Evolutionary conservation across 2,329 filamentous ascomycete genomes (phyloP).

Genomic region (Elsinoe batatas): DNA sequence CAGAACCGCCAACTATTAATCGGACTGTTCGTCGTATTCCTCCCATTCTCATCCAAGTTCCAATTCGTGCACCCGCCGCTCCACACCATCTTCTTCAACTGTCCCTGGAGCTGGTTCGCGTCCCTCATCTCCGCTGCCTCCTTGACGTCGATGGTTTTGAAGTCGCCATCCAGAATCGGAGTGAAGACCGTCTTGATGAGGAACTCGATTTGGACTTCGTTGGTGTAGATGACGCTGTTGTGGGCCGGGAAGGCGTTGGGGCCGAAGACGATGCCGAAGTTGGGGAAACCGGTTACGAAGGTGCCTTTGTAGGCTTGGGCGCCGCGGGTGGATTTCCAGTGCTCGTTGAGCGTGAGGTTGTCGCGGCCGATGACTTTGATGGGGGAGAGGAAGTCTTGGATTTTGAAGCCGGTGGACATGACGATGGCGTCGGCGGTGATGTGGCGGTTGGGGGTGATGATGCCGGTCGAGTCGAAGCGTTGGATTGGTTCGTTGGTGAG

Average conservation of each 20-base stretch:
- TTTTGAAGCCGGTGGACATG: constrained; percentile 29
- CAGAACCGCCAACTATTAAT: constrained; percentile 9
- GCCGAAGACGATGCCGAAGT: constrained; percentile 20
- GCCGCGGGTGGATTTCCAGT: constrained; percentile 50
- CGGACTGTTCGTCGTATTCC: constrained; percentile 10
- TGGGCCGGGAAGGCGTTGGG: constrained; percentile 26
- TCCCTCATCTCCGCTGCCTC: constrained; percentile 25
- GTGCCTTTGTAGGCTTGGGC: constrained; percentile 52
- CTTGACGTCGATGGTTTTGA: constrained; percentile 30
- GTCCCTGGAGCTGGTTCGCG: constrained; percentile 24
- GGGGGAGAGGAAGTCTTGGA: constrained; percentile 27
- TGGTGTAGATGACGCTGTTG: constrained; percentile 16
- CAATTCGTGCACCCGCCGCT: constrained; percentile 8
- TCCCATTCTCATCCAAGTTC: constrained; percentile 5
- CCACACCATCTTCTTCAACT: constrained; percentile 11
- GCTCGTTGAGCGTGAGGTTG: constrained; percentile 18
- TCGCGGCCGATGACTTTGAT: constrained; percentile 25
- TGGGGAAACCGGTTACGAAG: constrained; percentile 37
- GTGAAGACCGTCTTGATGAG: constrained; percentile 23
- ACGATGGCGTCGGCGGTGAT: constrained; percentile 27
- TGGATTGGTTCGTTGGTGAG: constrained; percentile 21
- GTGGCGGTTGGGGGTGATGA: constrained; percentile 17
- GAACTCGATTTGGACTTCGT: constrained; percentile 18
- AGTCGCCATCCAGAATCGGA: constrained; percentile 27
- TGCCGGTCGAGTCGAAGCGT: constrained; percentile 18